These are phyloP conservation scores for Colletotrichum sp. DNA, from an alignment of 2,329 filamentous ascomycete genomes.

Conservation along the genomic window DNA sequence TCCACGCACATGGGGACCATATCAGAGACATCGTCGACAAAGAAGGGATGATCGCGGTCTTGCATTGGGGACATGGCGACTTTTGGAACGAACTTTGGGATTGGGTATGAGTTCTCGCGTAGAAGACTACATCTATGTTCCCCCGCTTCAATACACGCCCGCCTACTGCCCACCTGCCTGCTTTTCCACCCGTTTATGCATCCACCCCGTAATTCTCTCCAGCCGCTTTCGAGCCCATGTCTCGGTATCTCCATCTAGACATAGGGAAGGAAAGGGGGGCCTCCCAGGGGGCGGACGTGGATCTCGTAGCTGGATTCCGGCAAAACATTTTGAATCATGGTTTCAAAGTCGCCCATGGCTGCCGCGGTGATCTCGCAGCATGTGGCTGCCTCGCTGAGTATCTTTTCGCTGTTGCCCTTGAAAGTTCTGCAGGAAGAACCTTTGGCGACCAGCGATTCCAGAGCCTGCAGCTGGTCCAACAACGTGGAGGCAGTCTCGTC, in stretches of 20 bases:
- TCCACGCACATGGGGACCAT: no score
- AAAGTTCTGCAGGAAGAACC: neutral
- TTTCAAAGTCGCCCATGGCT: neutral
- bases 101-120: no score
- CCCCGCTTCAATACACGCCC: neutral
- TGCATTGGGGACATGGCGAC: no score
- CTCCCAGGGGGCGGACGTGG: neutral
- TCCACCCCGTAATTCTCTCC: neutral
- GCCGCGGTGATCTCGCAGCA: neutral
- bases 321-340: accelerated
- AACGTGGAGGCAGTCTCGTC: neutral
- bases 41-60: no score
- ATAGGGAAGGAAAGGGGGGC: neutral
- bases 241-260: neutral
- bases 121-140: neutral
- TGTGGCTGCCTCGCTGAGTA: neutral
- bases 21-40: neutral
- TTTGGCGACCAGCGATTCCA: neutral
- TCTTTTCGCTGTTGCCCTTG: neutral
- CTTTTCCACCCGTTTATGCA: neutral
- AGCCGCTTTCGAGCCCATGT: neutral
- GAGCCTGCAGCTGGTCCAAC: neutral
- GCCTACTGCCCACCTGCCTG: neutral
- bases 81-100: no score
- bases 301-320: neutral